phyloP scores from a whole-genome alignment of 139 green algal species.

The Yamagishiella unicocca region DNA sequence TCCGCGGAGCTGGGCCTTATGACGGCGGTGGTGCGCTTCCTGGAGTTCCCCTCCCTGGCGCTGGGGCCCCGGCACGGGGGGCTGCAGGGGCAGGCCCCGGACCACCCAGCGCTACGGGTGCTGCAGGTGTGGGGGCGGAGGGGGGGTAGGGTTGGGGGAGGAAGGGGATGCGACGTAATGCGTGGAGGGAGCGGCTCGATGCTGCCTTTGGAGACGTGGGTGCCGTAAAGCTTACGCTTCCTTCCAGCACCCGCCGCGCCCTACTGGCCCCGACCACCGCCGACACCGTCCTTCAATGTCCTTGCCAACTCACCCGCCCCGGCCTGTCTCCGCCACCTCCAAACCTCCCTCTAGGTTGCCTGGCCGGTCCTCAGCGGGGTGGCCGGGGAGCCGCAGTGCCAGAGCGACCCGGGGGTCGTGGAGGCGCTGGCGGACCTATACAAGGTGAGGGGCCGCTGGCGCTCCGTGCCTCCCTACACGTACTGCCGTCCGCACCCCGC shows the following conservation, averaged over 20 bases:
- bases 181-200: not conserved
- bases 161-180: not conserved
- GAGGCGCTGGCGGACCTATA: conserved; percentile 69
- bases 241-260: too few species aligned
- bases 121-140: not conserved
- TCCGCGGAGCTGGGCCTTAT: conserved; percentile 68
- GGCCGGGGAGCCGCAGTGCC: conserved; percentile 53
- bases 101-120: conserved; percentile 20
- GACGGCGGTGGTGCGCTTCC: conserved; percentile 50
- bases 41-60: conserved; percentile 39
- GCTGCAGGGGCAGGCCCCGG: not conserved
- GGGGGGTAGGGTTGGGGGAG: not conserved
- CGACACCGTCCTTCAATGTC: too few species aligned
- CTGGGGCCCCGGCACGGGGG: not conserved
- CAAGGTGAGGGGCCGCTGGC: conserved; percentile 44
- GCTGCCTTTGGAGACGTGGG: too few species aligned
- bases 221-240: too few species aligned
- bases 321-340: not conserved
- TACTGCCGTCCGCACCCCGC: not conserved
- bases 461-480: not conserved
- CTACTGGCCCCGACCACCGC: too few species aligned
- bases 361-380: conserved; percentile 63
- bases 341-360: conserved; percentile 46
- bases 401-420: conserved; percentile 51
- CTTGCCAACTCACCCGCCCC: not conserved